Evolutionary conservation across 306 rosid species (phyloP).

Genomic region (Prunus mongolica): DNA sequence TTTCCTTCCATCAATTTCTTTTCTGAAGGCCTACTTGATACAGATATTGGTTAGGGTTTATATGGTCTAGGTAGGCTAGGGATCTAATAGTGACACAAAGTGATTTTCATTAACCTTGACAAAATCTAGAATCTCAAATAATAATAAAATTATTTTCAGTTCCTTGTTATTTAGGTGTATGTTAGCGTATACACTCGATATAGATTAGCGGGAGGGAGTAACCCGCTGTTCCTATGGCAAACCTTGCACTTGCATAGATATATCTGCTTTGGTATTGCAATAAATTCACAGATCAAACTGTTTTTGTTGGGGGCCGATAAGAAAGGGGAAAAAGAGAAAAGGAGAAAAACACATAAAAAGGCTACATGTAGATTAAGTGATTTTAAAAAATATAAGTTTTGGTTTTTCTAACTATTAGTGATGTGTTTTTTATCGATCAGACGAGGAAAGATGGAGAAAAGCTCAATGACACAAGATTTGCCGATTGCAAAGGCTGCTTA

Average conservation of each 20-base stretch:
- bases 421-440: slow-evolving; percentile 49
- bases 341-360: background rate
- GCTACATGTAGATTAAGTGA: background rate
- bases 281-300: background rate
- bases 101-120: background rate
- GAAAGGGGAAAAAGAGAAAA: background rate
- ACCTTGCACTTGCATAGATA: background rate
- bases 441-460: slow-evolving; percentile 73
- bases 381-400: background rate
- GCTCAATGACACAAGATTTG: slow-evolving; percentile 42
- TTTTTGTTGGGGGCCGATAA: background rate
- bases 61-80: slow-evolving; percentile 1
- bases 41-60: background rate
- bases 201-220: background rate
- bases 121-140: background rate
- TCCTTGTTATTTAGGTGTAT: background rate
- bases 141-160: background rate
- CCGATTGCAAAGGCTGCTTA: slow-evolving; percentile 74
- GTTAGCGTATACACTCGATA: background rate
- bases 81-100: background rate
- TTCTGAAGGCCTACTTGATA: background rate
- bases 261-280: background rate
- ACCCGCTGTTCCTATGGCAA: too few species aligned
- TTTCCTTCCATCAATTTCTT: slow-evolving; percentile 12
- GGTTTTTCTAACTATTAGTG: background rate